These are phyloP conservation scores for Angomonas ambiguus DNA, from an alignment of 208 protist species.

Conservation along the genomic window DNA sequence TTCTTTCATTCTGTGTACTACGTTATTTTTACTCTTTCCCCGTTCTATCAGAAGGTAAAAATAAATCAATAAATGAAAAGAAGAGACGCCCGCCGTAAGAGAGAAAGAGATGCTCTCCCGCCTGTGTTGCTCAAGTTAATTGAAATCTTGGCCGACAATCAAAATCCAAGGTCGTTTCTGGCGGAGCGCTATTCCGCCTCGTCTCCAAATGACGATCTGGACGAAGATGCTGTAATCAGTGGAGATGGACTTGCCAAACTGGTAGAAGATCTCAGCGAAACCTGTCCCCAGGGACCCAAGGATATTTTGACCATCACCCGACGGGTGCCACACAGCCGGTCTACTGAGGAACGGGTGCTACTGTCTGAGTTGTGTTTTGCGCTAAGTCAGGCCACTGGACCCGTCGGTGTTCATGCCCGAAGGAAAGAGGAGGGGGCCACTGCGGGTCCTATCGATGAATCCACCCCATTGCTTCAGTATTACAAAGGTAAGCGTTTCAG, in stretches of 20 bases:
- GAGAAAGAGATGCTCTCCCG: constrained; percentile 57
- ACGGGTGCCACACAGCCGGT: constrained; percentile 78
- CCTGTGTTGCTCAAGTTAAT: constrained; percentile 45
- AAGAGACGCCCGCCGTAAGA: constrained; percentile 54
- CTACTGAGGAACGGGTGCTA: constrained; percentile 53
- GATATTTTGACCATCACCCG: constrained; percentile 63
- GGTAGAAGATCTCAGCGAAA: constrained; percentile 40
- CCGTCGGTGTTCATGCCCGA: constrained; percentile 63
- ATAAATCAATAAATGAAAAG: constrained; percentile 44
- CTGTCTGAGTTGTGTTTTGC: constrained; percentile 86
- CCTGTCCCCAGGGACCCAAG: constrained; percentile 31
- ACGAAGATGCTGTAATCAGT: constrained; percentile 32
- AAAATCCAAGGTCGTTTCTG: constrained; percentile 46
- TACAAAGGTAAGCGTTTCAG: constrained; percentile 70
- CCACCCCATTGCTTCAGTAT: constrained; percentile 60
- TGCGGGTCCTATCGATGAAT: constrained; percentile 44
- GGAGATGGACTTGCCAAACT: constrained; percentile 52
- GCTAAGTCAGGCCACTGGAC: constrained; percentile 51
- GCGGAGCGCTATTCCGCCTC: constrained; percentile 1
- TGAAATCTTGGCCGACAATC: constrained; percentile 27
- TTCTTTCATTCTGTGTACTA: not conserved
- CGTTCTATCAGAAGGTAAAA: not conserved
- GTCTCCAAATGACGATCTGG: not conserved
- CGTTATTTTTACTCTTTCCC: not conserved
- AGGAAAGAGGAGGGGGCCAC: constrained; percentile 36